Percentiles rank a stretch among this genome's conserved stretches.
Evolutionary conservation across 768 basidiomycete genomes (phyloP).

Genomic region (Botryobasidium botryosum): DNA sequence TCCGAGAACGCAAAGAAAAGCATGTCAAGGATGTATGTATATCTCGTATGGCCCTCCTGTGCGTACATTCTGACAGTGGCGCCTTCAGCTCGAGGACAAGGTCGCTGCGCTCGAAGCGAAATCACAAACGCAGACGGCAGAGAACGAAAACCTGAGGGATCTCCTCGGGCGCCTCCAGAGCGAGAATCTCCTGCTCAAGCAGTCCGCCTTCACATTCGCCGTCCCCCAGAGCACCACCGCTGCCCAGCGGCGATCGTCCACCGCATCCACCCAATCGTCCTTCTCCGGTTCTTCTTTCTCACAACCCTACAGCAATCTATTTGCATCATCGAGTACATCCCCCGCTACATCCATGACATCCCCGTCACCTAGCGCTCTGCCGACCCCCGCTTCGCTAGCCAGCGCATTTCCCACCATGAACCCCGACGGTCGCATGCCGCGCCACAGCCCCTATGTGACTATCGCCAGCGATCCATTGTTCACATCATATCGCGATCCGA

Average conservation of each 20-base stretch:
- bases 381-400: slow-evolving; percentile 13
- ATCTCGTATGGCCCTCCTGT: neutral
- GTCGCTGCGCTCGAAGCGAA: slow-evolving; percentile 74
- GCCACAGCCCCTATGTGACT: slow-evolving; percentile 40
- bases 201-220: slow-evolving; percentile 68
- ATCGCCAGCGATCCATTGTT: slow-evolving; percentile 73
- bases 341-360: slow-evolving; percentile 12
- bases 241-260: too few relatives aligned
- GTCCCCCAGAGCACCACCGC: slow-evolving; percentile 32
- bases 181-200: slow-evolving; percentile 72
- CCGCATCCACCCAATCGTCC: slow-evolving; percentile 17
- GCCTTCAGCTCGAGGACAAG: slow-evolving; percentile 71
- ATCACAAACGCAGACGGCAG: slow-evolving; percentile 49
- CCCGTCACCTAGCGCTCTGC: slow-evolving; percentile 17
- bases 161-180: slow-evolving; percentile 68
- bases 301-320: slow-evolving; percentile 25
- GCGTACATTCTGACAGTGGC: neutral
- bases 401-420: neutral
- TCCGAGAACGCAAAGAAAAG: slow-evolving; percentile 92
- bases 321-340: too few relatives aligned
- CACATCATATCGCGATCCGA: slow-evolving; percentile 53
- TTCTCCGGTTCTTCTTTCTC: slow-evolving; percentile 16
- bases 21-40: slow-evolving; percentile 85
- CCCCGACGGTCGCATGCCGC: neutral
- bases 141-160: slow-evolving; percentile 83